Evolutionary conservation across 305 asterid species (phyloP).

Genomic region (Ruellia speciosa): DNA sequence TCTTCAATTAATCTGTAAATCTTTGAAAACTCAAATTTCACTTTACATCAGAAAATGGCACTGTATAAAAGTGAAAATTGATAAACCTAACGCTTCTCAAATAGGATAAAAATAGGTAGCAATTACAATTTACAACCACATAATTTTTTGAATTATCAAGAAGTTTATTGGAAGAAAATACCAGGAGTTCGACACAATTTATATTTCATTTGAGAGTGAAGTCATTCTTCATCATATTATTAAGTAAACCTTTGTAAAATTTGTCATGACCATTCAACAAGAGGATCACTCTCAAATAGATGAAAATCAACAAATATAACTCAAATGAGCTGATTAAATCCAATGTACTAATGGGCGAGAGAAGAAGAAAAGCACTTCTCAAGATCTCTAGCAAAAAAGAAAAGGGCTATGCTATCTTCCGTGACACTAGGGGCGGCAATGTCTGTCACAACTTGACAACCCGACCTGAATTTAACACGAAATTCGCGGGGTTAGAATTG

Average conservation of each 20-base stretch:
- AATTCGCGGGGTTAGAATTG: no score
- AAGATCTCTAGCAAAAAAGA: conserved; percentile 78
- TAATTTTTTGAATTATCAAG: conserved; percentile 74
- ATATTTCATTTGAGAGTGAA: conserved; percentile 69
- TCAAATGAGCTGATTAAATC: conserved; percentile 17
- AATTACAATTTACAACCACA: conserved; percentile 25
- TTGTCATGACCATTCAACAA: conserved; percentile 58
- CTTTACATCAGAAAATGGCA: conserved; percentile 1
- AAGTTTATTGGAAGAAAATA: conserved; percentile 81
- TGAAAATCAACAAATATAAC: conserved; percentile 15
- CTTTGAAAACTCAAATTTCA: conserved; percentile 13
- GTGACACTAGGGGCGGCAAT: no score
- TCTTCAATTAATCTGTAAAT: conserved; percentile 3
- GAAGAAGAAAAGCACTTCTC: conserved; percentile 43
- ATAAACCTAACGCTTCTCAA: conserved; percentile 17
- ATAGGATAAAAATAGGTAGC: conserved; percentile 11
- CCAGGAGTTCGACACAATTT: conserved; percentile 75
- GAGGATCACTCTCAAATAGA: conserved; percentile 21
- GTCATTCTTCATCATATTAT: conserved; percentile 78
- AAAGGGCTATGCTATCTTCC: conserved; percentile 74
- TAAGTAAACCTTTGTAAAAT: conserved; percentile 61
- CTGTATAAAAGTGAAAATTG: conserved; percentile 2
- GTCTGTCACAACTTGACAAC: no score
- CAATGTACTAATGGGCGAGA: conserved; percentile 10
- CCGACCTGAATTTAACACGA: no score